These are phyloP conservation scores for Mycena filopes DNA, from an alignment of 768 basidiomycete genomes.

Conservation along the genomic window DNA sequence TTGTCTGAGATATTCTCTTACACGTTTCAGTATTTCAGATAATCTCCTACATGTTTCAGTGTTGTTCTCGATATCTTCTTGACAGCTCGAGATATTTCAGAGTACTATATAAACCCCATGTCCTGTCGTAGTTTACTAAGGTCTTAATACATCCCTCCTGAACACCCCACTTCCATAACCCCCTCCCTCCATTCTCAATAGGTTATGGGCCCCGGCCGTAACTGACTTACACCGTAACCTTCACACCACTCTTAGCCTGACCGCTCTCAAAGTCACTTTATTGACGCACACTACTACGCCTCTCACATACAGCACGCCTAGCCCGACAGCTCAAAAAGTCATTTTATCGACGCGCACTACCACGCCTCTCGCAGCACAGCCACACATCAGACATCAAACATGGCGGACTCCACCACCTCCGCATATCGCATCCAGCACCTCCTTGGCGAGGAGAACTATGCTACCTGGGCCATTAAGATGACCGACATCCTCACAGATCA, in stretches of 20 bases:
- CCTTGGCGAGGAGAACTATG: slow-evolving; percentile 32
- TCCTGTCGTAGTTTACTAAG: no score
- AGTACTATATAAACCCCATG: no score
- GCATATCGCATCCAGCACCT: slow-evolving; percentile 35
- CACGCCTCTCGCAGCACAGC: background rate
- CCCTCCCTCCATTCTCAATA: no score
- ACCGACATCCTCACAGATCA: slow-evolving; percentile 39
- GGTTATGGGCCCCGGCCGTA: slow-evolving; percentile 25
- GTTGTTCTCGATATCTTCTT: no score
- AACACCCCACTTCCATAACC: no score
- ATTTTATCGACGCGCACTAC: slow-evolving; percentile 16
- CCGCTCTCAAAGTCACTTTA: slow-evolving; percentile 11
- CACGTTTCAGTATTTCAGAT: no score
- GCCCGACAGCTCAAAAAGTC: slow-evolving; percentile 19
- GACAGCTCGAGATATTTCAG: no score
- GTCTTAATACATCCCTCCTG: no score
- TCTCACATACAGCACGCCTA: background rate
- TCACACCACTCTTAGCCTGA: background rate
- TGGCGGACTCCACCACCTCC: slow-evolving; percentile 27
- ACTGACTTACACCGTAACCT: slow-evolving; percentile 13
- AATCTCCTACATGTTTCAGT: no score
- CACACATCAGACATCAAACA: slow-evolving; percentile 18
- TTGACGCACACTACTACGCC: slow-evolving; percentile 12
- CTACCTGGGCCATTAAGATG: slow-evolving; percentile 34
- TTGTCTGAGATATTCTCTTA: no score